phyloP scores from a whole-genome alignment of 208 protist species.

The Crithidia bombi region DNA sequence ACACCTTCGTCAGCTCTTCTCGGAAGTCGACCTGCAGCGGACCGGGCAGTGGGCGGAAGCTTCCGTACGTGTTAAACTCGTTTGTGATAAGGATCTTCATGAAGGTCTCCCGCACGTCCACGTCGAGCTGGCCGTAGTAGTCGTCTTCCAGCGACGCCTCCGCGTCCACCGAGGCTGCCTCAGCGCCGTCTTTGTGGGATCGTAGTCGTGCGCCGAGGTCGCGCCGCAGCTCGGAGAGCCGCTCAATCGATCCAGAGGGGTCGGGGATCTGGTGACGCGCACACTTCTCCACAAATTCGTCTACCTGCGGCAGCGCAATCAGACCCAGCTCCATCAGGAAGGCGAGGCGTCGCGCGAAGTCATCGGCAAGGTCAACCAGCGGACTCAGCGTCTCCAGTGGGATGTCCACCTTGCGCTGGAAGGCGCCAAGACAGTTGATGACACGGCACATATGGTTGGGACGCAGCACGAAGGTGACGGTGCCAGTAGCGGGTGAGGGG shows the following conservation, averaged over 20 bases:
- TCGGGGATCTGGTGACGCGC: constrained; percentile 64
- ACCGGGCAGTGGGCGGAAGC: constrained; percentile 65
- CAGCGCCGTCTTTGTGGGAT: background rate
- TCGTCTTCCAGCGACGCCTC: constrained; percentile 34
- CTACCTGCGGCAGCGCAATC: constrained; percentile 53
- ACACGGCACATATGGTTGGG: constrained; percentile 69
- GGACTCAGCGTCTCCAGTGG: constrained; percentile 59
- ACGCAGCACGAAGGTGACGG: constrained; percentile 35
- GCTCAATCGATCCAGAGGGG: constrained; percentile 35
- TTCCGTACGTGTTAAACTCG: constrained; percentile 52
- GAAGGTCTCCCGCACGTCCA: constrained; percentile 80
- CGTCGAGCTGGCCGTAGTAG: constrained; percentile 62
- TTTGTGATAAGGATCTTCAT: constrained; percentile 54
- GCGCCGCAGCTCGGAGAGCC: constrained; percentile 29
- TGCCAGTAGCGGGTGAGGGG: constrained; percentile 9
- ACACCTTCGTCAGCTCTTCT: constrained; percentile 56
- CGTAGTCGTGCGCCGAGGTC: constrained; percentile 11
- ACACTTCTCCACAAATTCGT: constrained; percentile 51
- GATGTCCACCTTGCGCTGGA: constrained; percentile 57
- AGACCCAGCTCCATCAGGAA: constrained; percentile 53
- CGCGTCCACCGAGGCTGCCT: background rate
- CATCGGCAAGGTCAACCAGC: constrained; percentile 54
- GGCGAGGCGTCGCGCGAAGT: constrained; percentile 54
- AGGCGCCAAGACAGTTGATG: constrained; percentile 32
- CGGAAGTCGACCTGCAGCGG: constrained; percentile 73